phyloP scores from a whole-genome alignment of 257 asterid species.

The Jacaranda mimosifolia region DNA sequence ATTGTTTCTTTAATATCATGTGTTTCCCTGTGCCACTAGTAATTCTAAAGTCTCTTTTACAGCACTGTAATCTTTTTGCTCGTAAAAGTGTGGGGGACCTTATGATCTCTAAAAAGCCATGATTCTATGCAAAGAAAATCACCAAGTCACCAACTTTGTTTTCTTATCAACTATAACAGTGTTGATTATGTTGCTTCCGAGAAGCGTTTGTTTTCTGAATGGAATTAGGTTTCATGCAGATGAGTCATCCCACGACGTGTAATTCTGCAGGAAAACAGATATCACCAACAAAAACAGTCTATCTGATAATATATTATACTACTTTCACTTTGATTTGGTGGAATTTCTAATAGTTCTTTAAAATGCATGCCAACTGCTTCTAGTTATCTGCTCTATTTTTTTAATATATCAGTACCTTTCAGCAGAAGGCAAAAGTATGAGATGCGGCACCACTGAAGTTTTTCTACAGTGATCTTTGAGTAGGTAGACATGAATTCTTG shows the following conservation, averaged over 20 bases:
- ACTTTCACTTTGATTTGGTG: slow-evolving; percentile 18
- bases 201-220: slow-evolving; percentile 24
- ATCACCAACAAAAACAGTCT: slow-evolving; percentile 25
- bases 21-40: slow-evolving; percentile 30
- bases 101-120: slow-evolving; percentile 29
- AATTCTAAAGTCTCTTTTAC: slow-evolving; percentile 17
- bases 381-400: slow-evolving; percentile 21
- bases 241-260: slow-evolving; percentile 32
- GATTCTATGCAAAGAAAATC: slow-evolving; percentile 41
- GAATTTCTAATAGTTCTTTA: slow-evolving; percentile 27
- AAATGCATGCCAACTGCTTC: slow-evolving; percentile 34
- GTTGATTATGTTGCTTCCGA: slow-evolving; percentile 28
- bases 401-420: slow-evolving; percentile 32
- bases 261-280: slow-evolving; percentile 24
- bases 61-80: slow-evolving; percentile 26
- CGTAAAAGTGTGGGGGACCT: slow-evolving; percentile 49
- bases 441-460: slow-evolving; percentile 42
- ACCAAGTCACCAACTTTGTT: slow-evolving; percentile 35
- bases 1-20: slow-evolving; percentile 20
- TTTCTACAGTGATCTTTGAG: not conserved
- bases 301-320: slow-evolving; percentile 3
- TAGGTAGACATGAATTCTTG: slow-evolving; percentile 26
- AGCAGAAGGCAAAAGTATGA: slow-evolving; percentile 36
- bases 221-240: slow-evolving; percentile 33
- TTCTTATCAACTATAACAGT: slow-evolving; percentile 36